Base-by-base conservation (phyloP, 2,329 filamentous ascomycete species). In the Alternaria sp. region DNA sequence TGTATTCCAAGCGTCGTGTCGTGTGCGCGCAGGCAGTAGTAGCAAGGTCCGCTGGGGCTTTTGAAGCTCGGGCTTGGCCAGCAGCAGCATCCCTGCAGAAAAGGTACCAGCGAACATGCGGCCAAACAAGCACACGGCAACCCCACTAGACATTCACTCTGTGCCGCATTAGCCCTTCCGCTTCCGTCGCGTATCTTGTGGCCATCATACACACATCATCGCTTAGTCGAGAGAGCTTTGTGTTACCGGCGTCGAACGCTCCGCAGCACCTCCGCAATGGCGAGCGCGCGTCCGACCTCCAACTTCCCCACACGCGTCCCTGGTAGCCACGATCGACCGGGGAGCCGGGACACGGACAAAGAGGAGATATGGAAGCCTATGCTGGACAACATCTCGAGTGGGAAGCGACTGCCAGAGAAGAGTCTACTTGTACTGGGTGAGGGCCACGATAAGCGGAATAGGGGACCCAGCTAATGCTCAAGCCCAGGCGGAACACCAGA, bases 301-400 rank as follows among this genome's bases (percentile, higher is more conserved):
- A 70, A 72, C 57, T 75, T 74, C 62, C 69, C 71, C 52, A 66
- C 65, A 55, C 65, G 71, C 40, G 53, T 61, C 17, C 61, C 67
- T 8, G 67, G 60, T 28, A 60, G 55, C 49, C 61, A 69, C 50
- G 68, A 73, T 41, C 67, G 74, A 48, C 74, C 77, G 11, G 72
- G 79, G 34, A 84, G 82, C 78, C 89, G 90, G 69, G 89, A 89
- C 77, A 80, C 80, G 42, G 80, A 81, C 64, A 93, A 92, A 81
- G 92, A 91, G 79, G 92, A 96, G 75, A 89, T 97, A 79, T 97
- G 94, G 94, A 93, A 90, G 61, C 93, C 92, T 42, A 92, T 97
- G 90, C 84, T 97, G 67, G 92, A 96, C 78, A 89, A 87, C 52
- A 93, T 95, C 68, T 92, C 93, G 69, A 96, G 91, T 79, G 92